Evolutionary conservation across 148 eudicot species (phyloP).

Genomic region (Amaranthus cruentus): DNA sequence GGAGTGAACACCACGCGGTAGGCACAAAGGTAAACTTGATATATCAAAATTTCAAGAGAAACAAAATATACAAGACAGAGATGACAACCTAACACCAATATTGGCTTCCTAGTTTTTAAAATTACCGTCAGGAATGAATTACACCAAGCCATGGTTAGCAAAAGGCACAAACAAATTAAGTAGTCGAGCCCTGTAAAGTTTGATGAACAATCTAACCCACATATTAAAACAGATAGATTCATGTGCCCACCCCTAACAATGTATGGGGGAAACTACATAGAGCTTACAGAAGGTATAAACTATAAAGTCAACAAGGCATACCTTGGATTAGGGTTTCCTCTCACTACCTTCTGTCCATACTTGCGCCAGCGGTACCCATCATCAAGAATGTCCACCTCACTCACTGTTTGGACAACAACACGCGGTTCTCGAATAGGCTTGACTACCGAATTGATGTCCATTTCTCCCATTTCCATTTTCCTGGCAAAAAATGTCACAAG

Average conservation of each 20-base stretch:
- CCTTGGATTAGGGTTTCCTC: conserved; percentile 93
- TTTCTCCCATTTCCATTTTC: conserved; percentile 54
- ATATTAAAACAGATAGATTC: neutral
- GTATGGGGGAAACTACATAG: neutral
- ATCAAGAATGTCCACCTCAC: conserved; percentile 68
- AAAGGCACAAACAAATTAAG: neutral
- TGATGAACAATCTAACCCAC: neutral
- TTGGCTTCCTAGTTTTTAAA: neutral
- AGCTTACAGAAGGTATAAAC: neutral
- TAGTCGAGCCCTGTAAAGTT: neutral
- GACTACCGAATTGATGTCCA: conserved; percentile 52
- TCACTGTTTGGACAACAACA: conserved; percentile 63
- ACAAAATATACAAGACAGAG: too few species aligned
- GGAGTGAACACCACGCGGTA: too few species aligned
- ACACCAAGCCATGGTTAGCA: neutral
- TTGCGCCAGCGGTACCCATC: conserved; percentile 93
- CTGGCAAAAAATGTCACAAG: conserved; percentile 31
- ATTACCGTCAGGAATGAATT: neutral
- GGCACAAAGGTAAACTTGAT: too few species aligned
- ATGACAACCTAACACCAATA: neutral
- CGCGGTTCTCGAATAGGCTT: conserved; percentile 60
- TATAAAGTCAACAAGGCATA: conserved; percentile 13
- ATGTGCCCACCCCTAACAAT: neutral
- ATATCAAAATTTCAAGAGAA: too few species aligned
- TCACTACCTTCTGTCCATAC: conserved; percentile 83